Evolutionary conservation across 169 alveolate species (phyloP).

Genomic region (Perkinsus chesapeaki): DNA sequence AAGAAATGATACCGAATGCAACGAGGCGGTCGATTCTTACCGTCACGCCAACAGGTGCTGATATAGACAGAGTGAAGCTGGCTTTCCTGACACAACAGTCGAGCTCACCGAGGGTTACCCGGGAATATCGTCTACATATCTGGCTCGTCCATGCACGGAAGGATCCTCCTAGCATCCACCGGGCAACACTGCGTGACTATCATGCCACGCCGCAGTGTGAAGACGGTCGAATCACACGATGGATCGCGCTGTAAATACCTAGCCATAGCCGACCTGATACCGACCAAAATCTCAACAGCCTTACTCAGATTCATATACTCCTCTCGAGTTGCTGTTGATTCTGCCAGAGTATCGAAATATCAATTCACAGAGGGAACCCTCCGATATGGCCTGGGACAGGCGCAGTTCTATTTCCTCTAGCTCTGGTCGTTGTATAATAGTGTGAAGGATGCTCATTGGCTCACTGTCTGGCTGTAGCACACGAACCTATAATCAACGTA

Average conservation of each 20-base stretch:
- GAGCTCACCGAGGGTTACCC: not conserved
- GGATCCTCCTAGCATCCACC: not conserved
- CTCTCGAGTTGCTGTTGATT: not conserved
- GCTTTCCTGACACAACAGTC: not conserved
- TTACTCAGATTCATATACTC: not conserved
- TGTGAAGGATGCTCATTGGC: not conserved
- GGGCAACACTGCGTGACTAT: not conserved
- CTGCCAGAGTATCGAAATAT: not conserved
- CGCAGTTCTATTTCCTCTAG: not conserved
- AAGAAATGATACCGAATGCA: not conserved
- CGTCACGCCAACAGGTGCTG: not conserved
- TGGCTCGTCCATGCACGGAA: not conserved
- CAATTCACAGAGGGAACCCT: not conserved
- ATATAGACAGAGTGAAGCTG: not conserved
- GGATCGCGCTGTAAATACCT: not conserved
- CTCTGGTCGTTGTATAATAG: not conserved
- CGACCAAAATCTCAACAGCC: not conserved
- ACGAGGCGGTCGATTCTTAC: not conserved
- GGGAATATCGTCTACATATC: not conserved
- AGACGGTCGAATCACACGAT: not conserved
- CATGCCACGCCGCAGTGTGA: not conserved
- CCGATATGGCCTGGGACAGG: not conserved
- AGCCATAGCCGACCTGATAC: not conserved
- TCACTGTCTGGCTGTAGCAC: not conserved
- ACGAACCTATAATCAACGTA: not conserved